Percentiles rank a stretch among this genome's conserved stretches.
Evolutionary conservation across 2,329 filamentous ascomycete genomes (phyloP).

Genomic region (Colletotrichum falcatum): DNA sequence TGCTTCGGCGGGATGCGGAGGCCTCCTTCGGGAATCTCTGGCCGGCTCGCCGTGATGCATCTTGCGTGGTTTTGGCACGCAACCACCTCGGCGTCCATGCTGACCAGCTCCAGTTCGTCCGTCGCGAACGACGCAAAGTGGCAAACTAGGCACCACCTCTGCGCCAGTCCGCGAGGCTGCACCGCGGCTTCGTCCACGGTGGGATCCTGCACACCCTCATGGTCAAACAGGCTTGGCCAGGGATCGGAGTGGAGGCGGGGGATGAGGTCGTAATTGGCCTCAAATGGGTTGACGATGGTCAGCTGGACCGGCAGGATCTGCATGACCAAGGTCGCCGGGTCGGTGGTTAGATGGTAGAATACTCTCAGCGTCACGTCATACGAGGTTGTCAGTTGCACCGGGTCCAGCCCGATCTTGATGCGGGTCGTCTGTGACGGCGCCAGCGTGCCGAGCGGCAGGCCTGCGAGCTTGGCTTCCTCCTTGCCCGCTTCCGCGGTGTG

Average conservation of each 20-base stretch:
- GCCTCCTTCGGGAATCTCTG: conserved; percentile 55
- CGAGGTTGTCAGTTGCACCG: conserved; percentile 61
- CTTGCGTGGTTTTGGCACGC: conserved; percentile 71
- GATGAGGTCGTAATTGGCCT: conserved; percentile 89
- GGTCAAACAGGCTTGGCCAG: conserved; percentile 90
- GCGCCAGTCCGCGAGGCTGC: conserved; percentile 72
- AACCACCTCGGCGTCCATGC: conserved; percentile 72
- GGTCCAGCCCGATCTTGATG: conserved; percentile 62
- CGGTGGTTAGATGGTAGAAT: conserved; percentile 82
- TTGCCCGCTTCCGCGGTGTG: conserved; percentile 48
- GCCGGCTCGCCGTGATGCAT: conserved; percentile 61
- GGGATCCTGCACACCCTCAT: conserved; percentile 59
- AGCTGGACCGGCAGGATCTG: conserved; percentile 78
- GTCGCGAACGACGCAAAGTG: conserved; percentile 81
- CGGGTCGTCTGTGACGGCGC: conserved; percentile 56
- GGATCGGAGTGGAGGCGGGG: conserved; percentile 80
- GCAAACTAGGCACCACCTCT: conserved; percentile 84
- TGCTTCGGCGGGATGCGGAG: conserved; percentile 71
- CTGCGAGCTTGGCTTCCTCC: conserved; percentile 58
- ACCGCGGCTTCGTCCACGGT: conserved; percentile 46
- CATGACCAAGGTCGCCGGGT: conserved; percentile 83
- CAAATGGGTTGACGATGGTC: conserved; percentile 84
- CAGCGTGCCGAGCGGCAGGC: conserved; percentile 61
- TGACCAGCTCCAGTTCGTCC: conserved; percentile 74
- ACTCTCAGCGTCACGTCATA: conserved; percentile 80